Conservation (phyloP, 345 rosid species). For the Bruguiera sexangula region DNA sequence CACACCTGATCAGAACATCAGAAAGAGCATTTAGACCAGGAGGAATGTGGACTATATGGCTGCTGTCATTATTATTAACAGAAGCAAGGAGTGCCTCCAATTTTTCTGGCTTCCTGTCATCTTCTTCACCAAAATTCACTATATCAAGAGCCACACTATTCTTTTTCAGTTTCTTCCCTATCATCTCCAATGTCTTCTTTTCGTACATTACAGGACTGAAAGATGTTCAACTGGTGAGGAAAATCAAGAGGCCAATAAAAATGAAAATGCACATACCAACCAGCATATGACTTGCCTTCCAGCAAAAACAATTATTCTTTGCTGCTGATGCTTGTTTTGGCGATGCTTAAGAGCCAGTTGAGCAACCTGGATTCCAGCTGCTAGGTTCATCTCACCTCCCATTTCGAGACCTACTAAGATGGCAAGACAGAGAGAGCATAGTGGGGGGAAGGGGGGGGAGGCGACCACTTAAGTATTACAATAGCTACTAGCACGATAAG, state of each 20-base stretch:
- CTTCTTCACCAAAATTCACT: slow-evolving; percentile 75
- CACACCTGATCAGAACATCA: slow-evolving; percentile 75
- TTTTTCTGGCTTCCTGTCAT: slow-evolving; percentile 58
- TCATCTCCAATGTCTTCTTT: slow-evolving; percentile 72
- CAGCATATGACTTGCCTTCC: slow-evolving; percentile 59
- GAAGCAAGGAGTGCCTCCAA: slow-evolving; percentile 74
- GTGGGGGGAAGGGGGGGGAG: too few species aligned
- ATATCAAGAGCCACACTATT: slow-evolving; percentile 78
- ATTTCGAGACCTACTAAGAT: slow-evolving; percentile 58
- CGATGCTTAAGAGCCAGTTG: slow-evolving; percentile 98
- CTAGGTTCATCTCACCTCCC: slow-evolving; percentile 88
- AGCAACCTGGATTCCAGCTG: slow-evolving; percentile 87
- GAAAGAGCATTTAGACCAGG: slow-evolving; percentile 88
- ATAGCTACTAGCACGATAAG: too few species aligned
- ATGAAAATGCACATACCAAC: not conserved
- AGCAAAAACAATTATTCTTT: slow-evolving; percentile 87
- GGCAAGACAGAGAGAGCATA: not conserved
- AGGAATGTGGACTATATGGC: slow-evolving; percentile 79
- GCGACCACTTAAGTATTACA: too few species aligned
- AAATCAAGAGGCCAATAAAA: slow-evolving; percentile 10
- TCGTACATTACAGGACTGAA: slow-evolving; percentile 82
- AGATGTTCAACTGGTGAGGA: not conserved
- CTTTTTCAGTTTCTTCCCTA: slow-evolving; percentile 90
- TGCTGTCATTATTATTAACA: slow-evolving; percentile 65
- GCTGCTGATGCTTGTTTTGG: slow-evolving; percentile 95